Evolutionary conservation across 225 moss, liverwort and hornwort species (phyloP).

Genomic region (Lunularia cruciata): DNA sequence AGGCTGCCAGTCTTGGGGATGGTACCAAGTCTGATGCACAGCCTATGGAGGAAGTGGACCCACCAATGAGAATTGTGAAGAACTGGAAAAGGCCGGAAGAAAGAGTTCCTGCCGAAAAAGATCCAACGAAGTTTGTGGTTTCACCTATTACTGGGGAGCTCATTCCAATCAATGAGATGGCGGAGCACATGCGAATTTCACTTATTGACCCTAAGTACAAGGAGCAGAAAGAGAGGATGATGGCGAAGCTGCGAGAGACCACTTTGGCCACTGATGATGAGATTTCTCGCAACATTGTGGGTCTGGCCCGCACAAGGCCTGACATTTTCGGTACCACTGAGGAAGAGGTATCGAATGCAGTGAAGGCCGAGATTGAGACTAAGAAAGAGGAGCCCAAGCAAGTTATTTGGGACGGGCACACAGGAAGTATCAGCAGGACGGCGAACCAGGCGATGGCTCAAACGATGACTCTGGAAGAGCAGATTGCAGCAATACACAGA

Average conservation of each 20-base stretch:
- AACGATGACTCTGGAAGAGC: slow-evolving; percentile 93
- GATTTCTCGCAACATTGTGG: slow-evolving; percentile 94
- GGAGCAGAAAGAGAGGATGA: slow-evolving; percentile 99
- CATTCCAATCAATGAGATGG: slow-evolving; percentile 98
- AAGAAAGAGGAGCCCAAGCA: slow-evolving; percentile 99
- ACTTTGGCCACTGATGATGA: slow-evolving; percentile 97
- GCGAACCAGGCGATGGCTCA: slow-evolving; percentile 99
- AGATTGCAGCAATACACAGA: slow-evolving; percentile 84
- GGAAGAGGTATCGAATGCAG: slow-evolving; percentile 98
- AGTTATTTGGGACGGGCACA: slow-evolving; percentile 99
- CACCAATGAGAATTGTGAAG: slow-evolving; percentile 93
- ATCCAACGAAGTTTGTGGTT: slow-evolving; percentile 79
- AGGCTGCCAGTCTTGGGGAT: slow-evolving; percentile 70
- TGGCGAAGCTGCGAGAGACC: slow-evolving; percentile 97
- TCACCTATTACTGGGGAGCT: slow-evolving; percentile 96
- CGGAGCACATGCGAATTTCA: slow-evolving; percentile 99
- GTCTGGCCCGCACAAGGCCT: slow-evolving; percentile 95
- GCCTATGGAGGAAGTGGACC: slow-evolving; percentile 72
- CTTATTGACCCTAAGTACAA: slow-evolving; percentile 99
- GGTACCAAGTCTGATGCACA: slow-evolving; percentile 33
- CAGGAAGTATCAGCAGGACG: slow-evolving; percentile 96
- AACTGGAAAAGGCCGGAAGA: slow-evolving; percentile 99
- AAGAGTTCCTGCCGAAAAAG: slow-evolving; percentile 74
- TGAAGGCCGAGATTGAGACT: slow-evolving; percentile 99
- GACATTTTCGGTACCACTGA: slow-evolving; percentile 99